phyloP scores from a whole-genome alignment of 495 filamentous ascomycete genomes.

The Echria macrotheca region DNA sequence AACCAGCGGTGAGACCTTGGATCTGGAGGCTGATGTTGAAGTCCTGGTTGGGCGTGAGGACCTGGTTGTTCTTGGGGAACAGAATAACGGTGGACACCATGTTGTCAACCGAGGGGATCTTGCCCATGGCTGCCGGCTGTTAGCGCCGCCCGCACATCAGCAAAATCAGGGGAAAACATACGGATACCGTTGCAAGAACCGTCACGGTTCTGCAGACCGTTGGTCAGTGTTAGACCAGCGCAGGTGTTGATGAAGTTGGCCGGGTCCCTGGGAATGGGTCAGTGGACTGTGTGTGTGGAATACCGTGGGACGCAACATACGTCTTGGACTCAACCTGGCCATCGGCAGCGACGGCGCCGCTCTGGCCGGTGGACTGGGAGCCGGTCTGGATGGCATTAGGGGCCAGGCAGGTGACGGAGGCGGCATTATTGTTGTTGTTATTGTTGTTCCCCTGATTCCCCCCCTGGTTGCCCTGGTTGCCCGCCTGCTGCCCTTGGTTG shows the following conservation, averaged over 20 bases:
- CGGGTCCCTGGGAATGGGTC: slow-evolving; percentile 30
- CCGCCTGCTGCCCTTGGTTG: slow-evolving; percentile 10
- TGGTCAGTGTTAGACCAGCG: slow-evolving; percentile 60
- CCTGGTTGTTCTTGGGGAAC: slow-evolving; percentile 45
- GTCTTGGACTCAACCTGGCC: slow-evolving; percentile 52
- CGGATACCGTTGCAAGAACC: slow-evolving; percentile 72
- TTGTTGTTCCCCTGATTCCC: slow-evolving; percentile 16
- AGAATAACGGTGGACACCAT: slow-evolving; percentile 66
- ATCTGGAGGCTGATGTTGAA: slow-evolving; percentile 59
- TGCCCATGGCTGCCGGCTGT: slow-evolving; percentile 55
- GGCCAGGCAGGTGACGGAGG: slow-evolving; percentile 31
- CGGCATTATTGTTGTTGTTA: slow-evolving; percentile 19
- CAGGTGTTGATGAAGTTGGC: slow-evolving; percentile 71
- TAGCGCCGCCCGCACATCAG: slow-evolving; percentile 19
- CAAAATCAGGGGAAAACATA: slow-evolving; percentile 34
- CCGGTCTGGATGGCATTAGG: slow-evolving; percentile 46
- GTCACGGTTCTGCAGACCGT: slow-evolving; percentile 55
- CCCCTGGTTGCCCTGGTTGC: slow-evolving; percentile 12
- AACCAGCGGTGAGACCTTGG: slow-evolving; percentile 54
- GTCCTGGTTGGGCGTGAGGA: slow-evolving; percentile 41
- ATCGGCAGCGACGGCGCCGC: slow-evolving; percentile 24
- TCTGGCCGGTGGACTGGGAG: slow-evolving; percentile 35
- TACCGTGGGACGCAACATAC: slow-evolving; percentile 31
- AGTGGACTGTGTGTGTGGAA: background rate
- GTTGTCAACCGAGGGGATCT: slow-evolving; percentile 55